These are phyloP conservation scores for Talaromyces islandicus DNA, from an alignment of 2,329 filamentous ascomycete genomes.

Conservation along the genomic window DNA sequence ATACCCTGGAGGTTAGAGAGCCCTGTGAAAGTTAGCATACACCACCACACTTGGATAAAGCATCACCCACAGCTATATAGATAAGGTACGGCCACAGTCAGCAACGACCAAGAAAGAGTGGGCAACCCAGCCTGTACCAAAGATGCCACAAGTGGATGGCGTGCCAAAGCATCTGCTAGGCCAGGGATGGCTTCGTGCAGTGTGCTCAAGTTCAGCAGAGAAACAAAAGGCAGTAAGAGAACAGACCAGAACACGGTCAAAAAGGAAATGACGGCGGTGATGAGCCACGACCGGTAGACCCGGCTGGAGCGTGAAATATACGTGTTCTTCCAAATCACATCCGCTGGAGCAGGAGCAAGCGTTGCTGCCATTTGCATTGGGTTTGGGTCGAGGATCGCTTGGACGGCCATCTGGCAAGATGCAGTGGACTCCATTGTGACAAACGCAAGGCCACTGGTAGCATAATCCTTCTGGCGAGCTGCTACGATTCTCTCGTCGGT, in stretches of 20 bases:
- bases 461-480: conserved; percentile 69
- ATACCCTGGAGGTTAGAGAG: conserved; percentile 88
- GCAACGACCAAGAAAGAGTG: conserved; percentile 74
- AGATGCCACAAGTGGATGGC: conserved; percentile 64
- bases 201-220: conserved; percentile 72
- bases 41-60: background rate
- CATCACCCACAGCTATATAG: conserved; percentile 71
- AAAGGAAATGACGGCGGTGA: conserved; percentile 76
- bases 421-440: conserved; percentile 97
- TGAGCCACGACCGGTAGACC: conserved; percentile 71
- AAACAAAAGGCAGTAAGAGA: conserved; percentile 72
- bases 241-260: conserved; percentile 85
- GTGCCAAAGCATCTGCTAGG: conserved; percentile 60
- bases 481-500: conserved; percentile 68
- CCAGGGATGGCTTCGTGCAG: conserved; percentile 67
- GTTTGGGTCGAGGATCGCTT: conserved; percentile 85
- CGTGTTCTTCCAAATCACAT: conserved; percentile 93
- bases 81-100: conserved; percentile 87
- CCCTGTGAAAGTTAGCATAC: conserved; percentile 31
- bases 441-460: conserved; percentile 78
- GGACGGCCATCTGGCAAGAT: conserved; percentile 88
- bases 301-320: conserved; percentile 71
- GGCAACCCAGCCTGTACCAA: conserved; percentile 84
- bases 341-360: conserved; percentile 77
- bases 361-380: conserved; percentile 82